Evolutionary conservation across 257 asterid species (phyloP).

Genomic region (Solanum virginianum): DNA sequence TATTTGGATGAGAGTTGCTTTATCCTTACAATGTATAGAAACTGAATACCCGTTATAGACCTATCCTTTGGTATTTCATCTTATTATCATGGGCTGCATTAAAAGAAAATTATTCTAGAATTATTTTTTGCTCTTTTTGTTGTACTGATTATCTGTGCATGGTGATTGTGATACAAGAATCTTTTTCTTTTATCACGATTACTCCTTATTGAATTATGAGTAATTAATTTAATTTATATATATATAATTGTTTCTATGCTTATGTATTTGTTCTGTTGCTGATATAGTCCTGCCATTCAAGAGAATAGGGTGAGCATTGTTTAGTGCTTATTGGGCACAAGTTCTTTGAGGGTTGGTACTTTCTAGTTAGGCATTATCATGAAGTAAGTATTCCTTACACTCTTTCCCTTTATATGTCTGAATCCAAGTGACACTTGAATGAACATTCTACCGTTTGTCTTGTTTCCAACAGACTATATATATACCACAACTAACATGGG

Average conservation of each 20-base stretch:
- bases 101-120: background rate
- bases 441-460: background rate
- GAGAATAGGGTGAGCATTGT: constrained; percentile 63
- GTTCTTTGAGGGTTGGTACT: constrained; percentile 77
- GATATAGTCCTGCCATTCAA: constrained; percentile 46
- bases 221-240: background rate
- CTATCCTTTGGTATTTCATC: background rate
- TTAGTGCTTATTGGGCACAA: constrained; percentile 80
- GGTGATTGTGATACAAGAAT: background rate
- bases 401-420: background rate
- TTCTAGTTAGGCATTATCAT: constrained; percentile 65
- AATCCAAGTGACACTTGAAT: background rate
- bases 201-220: background rate
- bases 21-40: background rate
- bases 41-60: background rate
- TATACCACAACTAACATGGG: constrained; percentile 84
- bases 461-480: constrained; percentile 60
- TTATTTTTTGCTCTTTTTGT: background rate
- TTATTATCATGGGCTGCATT: background rate
- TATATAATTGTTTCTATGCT: background rate
- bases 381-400: constrained; percentile 22
- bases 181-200: background rate
- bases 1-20: background rate
- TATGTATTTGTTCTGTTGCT: background rate
- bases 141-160: background rate